Conservation (phyloP, 2,329 filamentous ascomycete species). For the Xylariaceae sp. region DNA sequence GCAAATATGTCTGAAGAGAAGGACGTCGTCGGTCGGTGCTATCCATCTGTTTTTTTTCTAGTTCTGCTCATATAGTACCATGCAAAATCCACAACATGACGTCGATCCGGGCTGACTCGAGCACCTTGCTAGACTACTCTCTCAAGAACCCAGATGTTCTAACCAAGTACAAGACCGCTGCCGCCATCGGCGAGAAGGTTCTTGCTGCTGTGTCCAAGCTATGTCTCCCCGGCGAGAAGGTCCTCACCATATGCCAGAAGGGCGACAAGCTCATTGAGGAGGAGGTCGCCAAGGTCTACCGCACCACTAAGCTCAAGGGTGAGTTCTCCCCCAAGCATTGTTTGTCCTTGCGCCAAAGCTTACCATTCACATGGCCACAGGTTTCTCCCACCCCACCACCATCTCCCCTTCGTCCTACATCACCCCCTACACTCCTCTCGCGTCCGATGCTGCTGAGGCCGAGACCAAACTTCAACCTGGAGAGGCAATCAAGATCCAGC, state of each 20-base stretch:
- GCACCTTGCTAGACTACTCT: slow-evolving; percentile 65
- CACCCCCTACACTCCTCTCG: slow-evolving; percentile 92
- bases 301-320: slow-evolving; percentile 99
- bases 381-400: slow-evolving; percentile 90
- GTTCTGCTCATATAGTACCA: no score
- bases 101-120: slow-evolving; percentile 24
- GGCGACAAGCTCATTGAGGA: slow-evolving; percentile 93
- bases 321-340: slow-evolving; percentile 27
- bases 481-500: slow-evolving; percentile 93
- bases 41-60: not conserved
- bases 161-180: slow-evolving; percentile 98
- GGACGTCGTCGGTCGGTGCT: slow-evolving; percentile 16
- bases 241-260: slow-evolving; percentile 90
- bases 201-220: slow-evolving; percentile 75
- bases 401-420: slow-evolving; percentile 91
- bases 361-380: slow-evolving; percentile 38
- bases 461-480: slow-evolving; percentile 72
- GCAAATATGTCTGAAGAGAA: slow-evolving; percentile 21
- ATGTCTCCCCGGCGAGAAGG: slow-evolving; percentile 81
- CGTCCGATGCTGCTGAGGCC: slow-evolving; percentile 81
- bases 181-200: slow-evolving; percentile 91
- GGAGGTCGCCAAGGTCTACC: slow-evolving; percentile 92
- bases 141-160: slow-evolving; percentile 90
- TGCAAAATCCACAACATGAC: no score
- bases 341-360: slow-evolving; percentile 14